phyloP scores from a whole-genome alignment of 2,329 filamentous ascomycete genomes.

The Coniochaeta sp. region DNA sequence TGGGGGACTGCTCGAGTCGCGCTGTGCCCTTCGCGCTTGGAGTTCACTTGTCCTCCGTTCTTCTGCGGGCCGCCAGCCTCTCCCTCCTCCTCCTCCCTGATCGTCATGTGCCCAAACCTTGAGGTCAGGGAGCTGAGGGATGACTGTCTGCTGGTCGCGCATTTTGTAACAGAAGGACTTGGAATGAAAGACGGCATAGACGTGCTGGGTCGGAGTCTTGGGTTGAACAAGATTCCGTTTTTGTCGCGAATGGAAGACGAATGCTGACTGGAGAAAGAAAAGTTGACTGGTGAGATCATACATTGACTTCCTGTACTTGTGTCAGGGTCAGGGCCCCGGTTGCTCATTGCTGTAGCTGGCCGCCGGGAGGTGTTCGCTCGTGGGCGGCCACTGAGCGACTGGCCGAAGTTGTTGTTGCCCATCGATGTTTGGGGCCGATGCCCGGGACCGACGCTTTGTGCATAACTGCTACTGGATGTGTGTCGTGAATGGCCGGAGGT shows the following conservation, averaged over 20 bases:
- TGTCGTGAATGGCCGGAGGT: slow-evolving; percentile 31
- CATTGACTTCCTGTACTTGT: slow-evolving; percentile 17
- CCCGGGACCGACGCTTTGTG: slow-evolving; percentile 48
- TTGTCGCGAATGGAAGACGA: slow-evolving; percentile 6
- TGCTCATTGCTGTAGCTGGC: slow-evolving; percentile 26
- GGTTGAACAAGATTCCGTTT: slow-evolving; percentile 7
- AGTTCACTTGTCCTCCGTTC: slow-evolving; percentile 39
- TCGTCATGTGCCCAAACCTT: slow-evolving; percentile 29
- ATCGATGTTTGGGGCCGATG: slow-evolving; percentile 46
- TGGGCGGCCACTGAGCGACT: slow-evolving; percentile 30
- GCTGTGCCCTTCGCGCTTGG: slow-evolving; percentile 16
- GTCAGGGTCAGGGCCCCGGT: neutral
- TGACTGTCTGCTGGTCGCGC: slow-evolving; percentile 28
- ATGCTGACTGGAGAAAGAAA: slow-evolving; percentile 5
- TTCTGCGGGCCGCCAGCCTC: slow-evolving; percentile 4
- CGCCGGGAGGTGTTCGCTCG: slow-evolving; percentile 31
- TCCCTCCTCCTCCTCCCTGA: slow-evolving; percentile 23
- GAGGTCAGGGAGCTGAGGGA: slow-evolving; percentile 26
- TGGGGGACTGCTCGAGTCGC: slow-evolving; percentile 12
- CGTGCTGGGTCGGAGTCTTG: slow-evolving; percentile 13
- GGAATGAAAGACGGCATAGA: neutral
- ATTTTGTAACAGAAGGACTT: neutral
- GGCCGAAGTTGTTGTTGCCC: slow-evolving; percentile 24
- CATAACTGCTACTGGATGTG: slow-evolving; percentile 40
- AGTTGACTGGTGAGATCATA: slow-evolving; percentile 22